phyloP scores from a whole-genome alignment of 2,329 filamentous ascomycete species.

The Penicillium sp. region DNA sequence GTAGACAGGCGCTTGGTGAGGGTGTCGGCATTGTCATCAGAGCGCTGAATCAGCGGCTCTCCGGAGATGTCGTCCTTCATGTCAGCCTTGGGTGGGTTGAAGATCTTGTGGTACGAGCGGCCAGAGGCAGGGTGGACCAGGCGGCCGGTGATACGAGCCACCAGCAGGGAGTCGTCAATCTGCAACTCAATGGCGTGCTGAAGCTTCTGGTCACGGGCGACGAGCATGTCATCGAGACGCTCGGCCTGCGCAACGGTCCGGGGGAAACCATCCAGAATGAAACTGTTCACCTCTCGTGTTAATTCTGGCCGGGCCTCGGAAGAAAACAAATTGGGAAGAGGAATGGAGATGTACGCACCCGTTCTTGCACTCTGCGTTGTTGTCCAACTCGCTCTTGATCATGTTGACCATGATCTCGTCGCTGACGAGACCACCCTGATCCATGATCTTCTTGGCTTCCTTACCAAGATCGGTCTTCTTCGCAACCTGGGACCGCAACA shows the following conservation, averaged over 20 bases:
- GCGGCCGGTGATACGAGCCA: slow-evolving; percentile 93
- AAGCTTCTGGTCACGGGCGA: slow-evolving; percentile 72
- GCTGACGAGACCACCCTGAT: slow-evolving; percentile 92
- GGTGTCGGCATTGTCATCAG: slow-evolving; percentile 93
- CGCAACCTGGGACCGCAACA: slow-evolving; percentile 96
- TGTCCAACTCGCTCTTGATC: slow-evolving; percentile 96
- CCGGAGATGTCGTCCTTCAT: slow-evolving; percentile 98
- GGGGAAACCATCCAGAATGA: slow-evolving; percentile 98
- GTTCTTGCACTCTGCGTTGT: slow-evolving; percentile 92
- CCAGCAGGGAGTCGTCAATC: slow-evolving; percentile 91
- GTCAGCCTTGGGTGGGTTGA: slow-evolving; percentile 90
- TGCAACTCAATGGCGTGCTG: slow-evolving; percentile 95
- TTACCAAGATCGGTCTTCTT: slow-evolving; percentile 93
- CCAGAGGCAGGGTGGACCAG: slow-evolving; percentile 94
- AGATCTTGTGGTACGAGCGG: slow-evolving; percentile 95
- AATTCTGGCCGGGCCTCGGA: neutral
- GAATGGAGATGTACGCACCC: slow-evolving; percentile 60
- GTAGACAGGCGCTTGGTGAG: slow-evolving; percentile 91
- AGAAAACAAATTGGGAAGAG: neutral
- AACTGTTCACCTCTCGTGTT: slow-evolving; percentile 54
- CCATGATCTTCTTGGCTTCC: slow-evolving; percentile 99
- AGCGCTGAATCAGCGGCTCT: slow-evolving; percentile 93
- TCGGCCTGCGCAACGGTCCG: slow-evolving; percentile 94
- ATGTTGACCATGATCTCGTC: slow-evolving; percentile 99
- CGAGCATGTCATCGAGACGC: slow-evolving; percentile 89